Percentiles rank a stretch among this genome's conserved stretches.
These are phyloP conservation scores for Albifimbria verrucaria DNA, from an alignment of 2,329 filamentous ascomycete species.

Conservation along the genomic window DNA sequence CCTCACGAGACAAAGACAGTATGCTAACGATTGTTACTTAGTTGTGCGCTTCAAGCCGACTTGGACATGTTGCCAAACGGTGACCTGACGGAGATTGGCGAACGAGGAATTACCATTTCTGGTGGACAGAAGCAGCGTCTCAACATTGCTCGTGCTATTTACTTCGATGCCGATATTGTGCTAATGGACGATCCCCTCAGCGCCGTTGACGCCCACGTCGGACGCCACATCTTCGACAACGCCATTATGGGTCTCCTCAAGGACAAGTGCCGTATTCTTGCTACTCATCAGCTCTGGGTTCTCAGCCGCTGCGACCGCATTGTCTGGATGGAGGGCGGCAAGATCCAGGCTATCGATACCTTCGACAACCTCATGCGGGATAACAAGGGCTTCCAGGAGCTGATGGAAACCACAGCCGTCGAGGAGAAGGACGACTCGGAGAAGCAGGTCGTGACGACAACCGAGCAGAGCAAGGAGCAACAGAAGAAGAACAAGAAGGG, in stretches of 20 bases:
- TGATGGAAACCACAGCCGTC: conserved; percentile 82
- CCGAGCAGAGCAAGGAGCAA: conserved; percentile 41
- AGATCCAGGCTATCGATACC: conserved; percentile 80
- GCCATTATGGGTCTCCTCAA: conserved; percentile 87
- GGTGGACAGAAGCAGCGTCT: conserved; percentile 93
- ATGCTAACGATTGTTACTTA: conserved; percentile 18
- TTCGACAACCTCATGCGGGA: conserved; percentile 83
- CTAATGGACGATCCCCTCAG: conserved; percentile 69
- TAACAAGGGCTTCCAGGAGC: conserved; percentile 71
- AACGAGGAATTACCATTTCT: conserved; percentile 91
- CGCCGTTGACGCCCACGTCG: conserved; percentile 68
- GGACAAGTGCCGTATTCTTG: conserved; percentile 85
- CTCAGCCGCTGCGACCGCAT: conserved; percentile 87
- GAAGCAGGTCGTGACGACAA: conserved; percentile 40
- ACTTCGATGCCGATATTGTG: conserved; percentile 66
- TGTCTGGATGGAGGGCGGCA: conserved; percentile 86
- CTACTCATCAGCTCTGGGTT: conserved; percentile 94
- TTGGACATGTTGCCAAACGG: conserved; percentile 89
- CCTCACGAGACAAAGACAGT: conserved; percentile 7
- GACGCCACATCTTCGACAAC: conserved; percentile 82
- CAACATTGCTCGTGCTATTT: conserved; percentile 82
- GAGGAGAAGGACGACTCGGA: conserved; percentile 58
- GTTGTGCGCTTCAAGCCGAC: conserved; percentile 80
- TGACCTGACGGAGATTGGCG: conserved; percentile 89
- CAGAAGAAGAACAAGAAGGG: conserved; percentile 58